phyloP scores from a whole-genome alignment of 768 basidiomycete genomes.

The Tulasnella sp. region DNA sequence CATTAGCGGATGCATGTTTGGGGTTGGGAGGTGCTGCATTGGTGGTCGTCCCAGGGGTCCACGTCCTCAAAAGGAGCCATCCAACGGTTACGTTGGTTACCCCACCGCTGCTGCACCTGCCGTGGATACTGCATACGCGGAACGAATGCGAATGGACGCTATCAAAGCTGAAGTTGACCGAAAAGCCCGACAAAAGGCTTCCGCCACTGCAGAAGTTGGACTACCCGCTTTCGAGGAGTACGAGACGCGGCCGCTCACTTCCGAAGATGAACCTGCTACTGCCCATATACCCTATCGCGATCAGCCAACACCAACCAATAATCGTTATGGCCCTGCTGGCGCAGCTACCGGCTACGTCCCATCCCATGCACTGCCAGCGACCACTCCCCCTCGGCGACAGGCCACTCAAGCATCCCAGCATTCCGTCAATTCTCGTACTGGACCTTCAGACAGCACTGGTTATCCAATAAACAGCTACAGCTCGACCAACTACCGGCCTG shows the following conservation, averaged over 20 bases:
- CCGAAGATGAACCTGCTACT: conserved; percentile 23
- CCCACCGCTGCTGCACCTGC: background rate
- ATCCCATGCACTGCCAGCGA: conserved; percentile 26
- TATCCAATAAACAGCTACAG: background rate
- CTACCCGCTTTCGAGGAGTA: conserved; percentile 65
- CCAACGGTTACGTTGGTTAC: conserved; percentile 21
- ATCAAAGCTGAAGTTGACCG: conserved; percentile 79
- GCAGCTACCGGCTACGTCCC: conserved; percentile 29
- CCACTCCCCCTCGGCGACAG: background rate
- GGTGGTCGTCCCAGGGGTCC: conserved; percentile 33
- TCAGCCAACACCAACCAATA: conserved; percentile 24
- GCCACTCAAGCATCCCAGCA: no score
- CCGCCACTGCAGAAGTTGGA: conserved; percentile 40
- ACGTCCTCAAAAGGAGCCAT: conserved; percentile 24
- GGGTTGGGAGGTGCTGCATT: conserved; percentile 77
- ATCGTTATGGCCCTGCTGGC: conserved; percentile 19
- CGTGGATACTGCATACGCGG: conserved; percentile 33
- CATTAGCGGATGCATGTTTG: conserved; percentile 82
- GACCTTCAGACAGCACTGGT: no score
- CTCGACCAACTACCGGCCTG: background rate
- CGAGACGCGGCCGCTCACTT: conserved; percentile 44
- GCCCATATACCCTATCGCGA: conserved; percentile 25
- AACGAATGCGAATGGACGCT: conserved; percentile 67
- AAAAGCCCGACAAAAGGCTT: conserved; percentile 49
- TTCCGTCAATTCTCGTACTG: no score